Evolutionary conservation across 1,139 yeast genomes (phyloP).

Genomic region (Arxiozyma heterogenica): DNA sequence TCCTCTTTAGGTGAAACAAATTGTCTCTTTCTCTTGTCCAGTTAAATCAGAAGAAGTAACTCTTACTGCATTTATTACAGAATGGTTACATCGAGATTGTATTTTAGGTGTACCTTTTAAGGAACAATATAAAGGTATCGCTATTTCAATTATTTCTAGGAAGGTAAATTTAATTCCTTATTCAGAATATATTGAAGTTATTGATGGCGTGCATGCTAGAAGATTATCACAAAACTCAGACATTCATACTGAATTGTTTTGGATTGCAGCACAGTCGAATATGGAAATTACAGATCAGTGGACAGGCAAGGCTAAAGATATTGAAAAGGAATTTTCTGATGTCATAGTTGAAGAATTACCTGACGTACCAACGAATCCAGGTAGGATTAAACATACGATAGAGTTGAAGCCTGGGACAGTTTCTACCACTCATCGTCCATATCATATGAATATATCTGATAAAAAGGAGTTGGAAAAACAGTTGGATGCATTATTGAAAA

Average conservation of each 20-base stretch:
- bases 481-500: conserved; percentile 7
- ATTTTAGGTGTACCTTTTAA: too few relatives aligned
- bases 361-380: background rate
- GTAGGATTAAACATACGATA: background rate
- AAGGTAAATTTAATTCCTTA: too few relatives aligned
- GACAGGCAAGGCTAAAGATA: background rate
- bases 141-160: too few relatives aligned
- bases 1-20: too few relatives aligned
- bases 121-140: too few relatives aligned
- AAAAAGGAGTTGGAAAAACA: conserved; percentile 1
- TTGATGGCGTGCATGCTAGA: too few relatives aligned
- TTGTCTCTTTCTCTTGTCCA: too few relatives aligned
- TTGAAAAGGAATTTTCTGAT: background rate
- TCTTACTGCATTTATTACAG: too few relatives aligned
- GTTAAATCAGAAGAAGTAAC: too few relatives aligned
- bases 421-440: conserved; percentile 3
- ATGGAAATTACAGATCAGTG: background rate
- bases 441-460: conserved; percentile 3
- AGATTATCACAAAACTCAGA: background rate
- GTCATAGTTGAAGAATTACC: background rate
- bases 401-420: too few relatives aligned
- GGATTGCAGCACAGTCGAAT: background rate
- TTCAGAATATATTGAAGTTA: background rate
- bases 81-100: too few relatives aligned
- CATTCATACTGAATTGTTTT: background rate